A percentile compares a stretch with the other conserved stretches of the same genome.
These are phyloP conservation scores for Podospora tetraspora DNA, from an alignment of 495 filamentous ascomycete genomes.

Conservation along the genomic window DNA sequence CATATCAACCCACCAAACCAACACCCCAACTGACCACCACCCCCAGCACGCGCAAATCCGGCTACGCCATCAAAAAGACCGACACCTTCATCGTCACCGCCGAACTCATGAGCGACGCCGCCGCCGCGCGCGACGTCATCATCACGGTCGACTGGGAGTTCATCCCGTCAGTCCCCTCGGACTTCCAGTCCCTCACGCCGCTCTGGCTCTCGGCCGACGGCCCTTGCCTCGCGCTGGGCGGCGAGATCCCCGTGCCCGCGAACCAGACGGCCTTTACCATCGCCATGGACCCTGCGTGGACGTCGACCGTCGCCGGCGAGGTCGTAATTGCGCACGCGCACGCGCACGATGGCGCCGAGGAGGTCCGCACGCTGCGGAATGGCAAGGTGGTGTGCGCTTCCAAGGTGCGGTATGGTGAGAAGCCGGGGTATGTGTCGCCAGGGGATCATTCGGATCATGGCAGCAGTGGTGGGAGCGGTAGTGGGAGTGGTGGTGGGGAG, in stretches of 20 bases:
- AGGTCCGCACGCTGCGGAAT: conserved; percentile 14
- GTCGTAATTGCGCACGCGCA: conserved; percentile 10
- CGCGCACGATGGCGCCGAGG: conserved; percentile 21
- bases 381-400: conserved; percentile 13
- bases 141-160: conserved; percentile 29
- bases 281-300: conserved; percentile 22
- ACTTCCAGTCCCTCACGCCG: conserved; percentile 16
- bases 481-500: background rate
- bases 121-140: conserved; percentile 15
- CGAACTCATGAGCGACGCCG: conserved; percentile 29
- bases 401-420: conserved; percentile 21
- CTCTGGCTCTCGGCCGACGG: conserved; percentile 29
- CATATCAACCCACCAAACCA: background rate
- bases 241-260: conserved; percentile 15
- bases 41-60: conserved; percentile 22
- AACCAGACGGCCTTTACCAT: conserved; percentile 9
- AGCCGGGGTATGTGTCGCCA: conserved; percentile 11
- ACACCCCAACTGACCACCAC: background rate
- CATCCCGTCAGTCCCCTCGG: conserved; percentile 11
- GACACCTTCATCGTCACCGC: conserved; percentile 12
- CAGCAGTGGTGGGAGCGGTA: background rate
- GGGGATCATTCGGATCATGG: conserved; percentile 7
- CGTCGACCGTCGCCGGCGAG: conserved; percentile 13
- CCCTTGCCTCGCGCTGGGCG: conserved; percentile 9
- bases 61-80: conserved; percentile 18